These are phyloP conservation scores for Penicillium robsamsonii DNA, from an alignment of 495 filamentous ascomycete species.

Conservation along the genomic window DNA sequence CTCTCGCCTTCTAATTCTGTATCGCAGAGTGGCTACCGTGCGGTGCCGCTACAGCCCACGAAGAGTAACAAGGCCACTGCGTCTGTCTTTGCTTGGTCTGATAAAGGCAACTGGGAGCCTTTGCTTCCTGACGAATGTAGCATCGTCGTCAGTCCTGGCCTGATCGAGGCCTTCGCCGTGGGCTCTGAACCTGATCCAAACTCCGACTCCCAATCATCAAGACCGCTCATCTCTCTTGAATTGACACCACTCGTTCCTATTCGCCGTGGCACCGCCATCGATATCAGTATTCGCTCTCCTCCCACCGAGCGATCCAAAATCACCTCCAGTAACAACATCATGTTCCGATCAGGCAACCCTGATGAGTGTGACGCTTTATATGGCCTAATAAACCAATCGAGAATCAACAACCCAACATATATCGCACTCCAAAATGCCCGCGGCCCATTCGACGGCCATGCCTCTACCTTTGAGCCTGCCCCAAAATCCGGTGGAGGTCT, in stretches of 20 bases:
- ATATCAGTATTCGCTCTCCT: conserved; percentile 88
- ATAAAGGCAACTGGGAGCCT: conserved; percentile 77
- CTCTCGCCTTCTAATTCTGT: conserved; percentile 74
- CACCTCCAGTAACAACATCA: conserved; percentile 70
- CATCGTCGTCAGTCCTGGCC: conserved; percentile 76
- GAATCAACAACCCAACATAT: conserved; percentile 85
- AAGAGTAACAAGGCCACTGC: conserved; percentile 68
- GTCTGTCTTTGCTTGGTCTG: conserved; percentile 81
- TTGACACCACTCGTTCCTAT: conserved; percentile 87
- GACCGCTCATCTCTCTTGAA: conserved; percentile 73
- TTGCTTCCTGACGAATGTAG: conserved; percentile 72
- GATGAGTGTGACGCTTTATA: conserved; percentile 81
- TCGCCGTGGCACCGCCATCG: conserved; percentile 82
- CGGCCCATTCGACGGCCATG: conserved; percentile 37
- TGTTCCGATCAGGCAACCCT: conserved; percentile 79
- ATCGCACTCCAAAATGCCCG: conserved; percentile 76
- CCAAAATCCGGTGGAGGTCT: conserved; percentile 33
- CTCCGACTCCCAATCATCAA: conserved; percentile 36
- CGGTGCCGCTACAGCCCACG: conserved; percentile 52
- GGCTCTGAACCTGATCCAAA: conserved; percentile 35
- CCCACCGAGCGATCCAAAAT: conserved; percentile 69
- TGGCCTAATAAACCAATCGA: conserved; percentile 73
- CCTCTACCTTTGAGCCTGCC: conserved; percentile 29
- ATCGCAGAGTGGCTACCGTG: conserved; percentile 63
- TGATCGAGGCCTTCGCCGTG: conserved; percentile 79